These are phyloP conservation scores for Wickerhamiella parazyma DNA, from an alignment of 805 yeast genomes.

Conservation along the genomic window DNA sequence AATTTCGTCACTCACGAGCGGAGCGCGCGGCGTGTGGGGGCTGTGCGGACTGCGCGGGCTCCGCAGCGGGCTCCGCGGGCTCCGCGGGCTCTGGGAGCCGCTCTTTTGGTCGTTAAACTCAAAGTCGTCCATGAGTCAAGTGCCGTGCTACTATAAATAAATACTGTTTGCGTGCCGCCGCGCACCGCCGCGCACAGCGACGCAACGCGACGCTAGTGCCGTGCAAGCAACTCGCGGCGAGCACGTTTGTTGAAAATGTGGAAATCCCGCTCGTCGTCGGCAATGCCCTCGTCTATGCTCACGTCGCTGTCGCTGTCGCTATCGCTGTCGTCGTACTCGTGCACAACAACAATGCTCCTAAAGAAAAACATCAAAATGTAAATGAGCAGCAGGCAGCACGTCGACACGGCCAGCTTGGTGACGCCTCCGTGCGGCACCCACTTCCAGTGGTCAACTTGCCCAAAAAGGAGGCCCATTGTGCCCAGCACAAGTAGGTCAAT, in stretches of 20 bases:
- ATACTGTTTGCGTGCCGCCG: no score
- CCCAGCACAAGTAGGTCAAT: constrained; percentile 14
- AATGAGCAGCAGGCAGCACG: constrained; percentile 13
- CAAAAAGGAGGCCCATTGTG: constrained; percentile 8
- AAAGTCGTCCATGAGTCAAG: not conserved
- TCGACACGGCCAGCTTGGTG: constrained; percentile 11
- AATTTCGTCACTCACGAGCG: not conserved
- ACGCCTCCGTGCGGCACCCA: constrained; percentile 9
- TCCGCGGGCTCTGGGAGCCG: not conserved
- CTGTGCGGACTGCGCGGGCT: not conserved
- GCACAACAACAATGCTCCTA: constrained; percentile 18
- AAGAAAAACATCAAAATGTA: constrained; percentile 16
- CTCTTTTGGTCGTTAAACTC: not conserved
- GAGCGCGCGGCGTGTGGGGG: not conserved
- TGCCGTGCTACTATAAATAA: not conserved
- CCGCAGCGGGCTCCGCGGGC: not conserved
- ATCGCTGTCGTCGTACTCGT: constrained; percentile 14
- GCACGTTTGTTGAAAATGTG: constrained; percentile 19
- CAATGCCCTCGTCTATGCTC: constrained; percentile 17
- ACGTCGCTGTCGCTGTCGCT: constrained; percentile 16
- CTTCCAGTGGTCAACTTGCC: constrained; percentile 17
- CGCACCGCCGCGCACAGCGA: no score
- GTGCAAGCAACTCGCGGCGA: constrained; percentile 14
- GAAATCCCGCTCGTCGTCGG: constrained; percentile 19
- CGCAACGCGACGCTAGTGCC: no score